Evolutionary conservation across 345 rosid species (phyloP).

Genomic region (Anastatica hierochuntica): DNA sequence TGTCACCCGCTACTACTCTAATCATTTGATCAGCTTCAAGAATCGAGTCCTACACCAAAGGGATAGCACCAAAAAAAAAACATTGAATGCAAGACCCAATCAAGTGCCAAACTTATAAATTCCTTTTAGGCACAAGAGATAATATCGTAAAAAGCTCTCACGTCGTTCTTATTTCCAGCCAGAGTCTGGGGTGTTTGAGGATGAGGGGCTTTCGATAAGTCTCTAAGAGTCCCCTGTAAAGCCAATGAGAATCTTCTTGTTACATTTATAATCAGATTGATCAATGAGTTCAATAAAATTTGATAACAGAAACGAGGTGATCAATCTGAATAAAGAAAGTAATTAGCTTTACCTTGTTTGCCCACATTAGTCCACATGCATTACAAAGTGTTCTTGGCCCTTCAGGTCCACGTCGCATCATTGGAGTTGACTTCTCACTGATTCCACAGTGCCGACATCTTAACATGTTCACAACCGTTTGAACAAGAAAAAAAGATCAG

Average conservation of each 20-base stretch:
- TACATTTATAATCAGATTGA: too few relatives aligned
- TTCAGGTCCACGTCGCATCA: constrained; percentile 71
- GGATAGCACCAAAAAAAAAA: too few relatives aligned
- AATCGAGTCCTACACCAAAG: constrained; percentile 37
- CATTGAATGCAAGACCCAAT: too few relatives aligned
- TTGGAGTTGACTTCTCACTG: constrained; percentile 50
- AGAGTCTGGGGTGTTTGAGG: constrained; percentile 32
- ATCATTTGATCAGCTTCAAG: constrained; percentile 32
- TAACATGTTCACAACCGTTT: constrained; percentile 13
- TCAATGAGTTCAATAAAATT: too few relatives aligned
- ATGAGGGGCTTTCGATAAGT: constrained; percentile 45
- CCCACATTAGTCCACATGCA: constrained; percentile 77
- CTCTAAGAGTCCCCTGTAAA: constrained; percentile 64
- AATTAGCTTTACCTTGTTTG: constrained; percentile 63
- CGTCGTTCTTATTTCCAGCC: constrained; percentile 31
- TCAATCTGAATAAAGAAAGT: too few relatives aligned
- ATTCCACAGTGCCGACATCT: constrained; percentile 61
- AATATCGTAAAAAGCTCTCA: constrained; percentile 27
- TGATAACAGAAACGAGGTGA: too few relatives aligned
- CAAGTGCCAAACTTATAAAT: too few relatives aligned
- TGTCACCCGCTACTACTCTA: constrained; percentile 15
- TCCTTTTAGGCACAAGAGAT: too few relatives aligned
- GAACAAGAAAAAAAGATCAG: neutral
- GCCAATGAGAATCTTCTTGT: too few relatives aligned
- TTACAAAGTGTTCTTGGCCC: constrained; percentile 72